Evolutionary conservation across 495 filamentous ascomycete genomes (phyloP), one percentile per base, ranked within the genome.

Genomic region (Durotheca rogersii): DNA sequence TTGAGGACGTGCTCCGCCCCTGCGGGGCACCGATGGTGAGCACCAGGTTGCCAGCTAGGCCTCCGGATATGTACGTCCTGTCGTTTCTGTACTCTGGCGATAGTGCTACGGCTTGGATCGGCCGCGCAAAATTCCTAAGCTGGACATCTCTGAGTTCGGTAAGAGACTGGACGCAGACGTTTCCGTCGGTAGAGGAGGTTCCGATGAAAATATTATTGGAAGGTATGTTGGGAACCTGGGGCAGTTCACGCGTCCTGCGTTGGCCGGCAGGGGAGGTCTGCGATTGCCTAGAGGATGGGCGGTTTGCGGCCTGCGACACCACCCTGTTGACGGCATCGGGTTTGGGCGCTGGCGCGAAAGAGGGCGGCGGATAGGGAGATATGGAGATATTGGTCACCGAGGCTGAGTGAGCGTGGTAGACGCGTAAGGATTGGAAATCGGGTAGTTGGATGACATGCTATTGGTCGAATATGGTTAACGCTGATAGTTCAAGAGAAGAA

Each of bases 61-160:
- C 93, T 6, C 93, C 93, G 2, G 92, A 96, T 3, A 98, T 67
- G 60, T 94, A 98, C 1, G 81, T 84, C 39, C 85, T 75, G 64
- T 97, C 92, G 44, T 73, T 87, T 61, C 86, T 94, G 72, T 90
- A 97, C 18, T 96, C 90, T 5, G 93, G 93, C 0, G 91, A 96
- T 17, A 98, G 67, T 4, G 89, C 88, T 11, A 98, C 87, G 9
- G 90, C 85, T 56, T 94, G 88, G 5, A 98, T 80, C 1, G 94
- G 93, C 14, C 93, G 79, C 1, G 89, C 90, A 73, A 96, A 98
- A 62, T 96, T 96, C 32, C 95, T 83, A 20, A 96, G 68, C 25
- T 85, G 81, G 3, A 96, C 89, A 69, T 97, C 93, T 40, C 77
- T 79, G 12, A 77, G 51, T 47, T 83, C 80, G 7, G 90, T 75